phyloP scores from a whole-genome alignment of 192 early-diverging fungal species.

The Funneliformis mosseae region DNA sequence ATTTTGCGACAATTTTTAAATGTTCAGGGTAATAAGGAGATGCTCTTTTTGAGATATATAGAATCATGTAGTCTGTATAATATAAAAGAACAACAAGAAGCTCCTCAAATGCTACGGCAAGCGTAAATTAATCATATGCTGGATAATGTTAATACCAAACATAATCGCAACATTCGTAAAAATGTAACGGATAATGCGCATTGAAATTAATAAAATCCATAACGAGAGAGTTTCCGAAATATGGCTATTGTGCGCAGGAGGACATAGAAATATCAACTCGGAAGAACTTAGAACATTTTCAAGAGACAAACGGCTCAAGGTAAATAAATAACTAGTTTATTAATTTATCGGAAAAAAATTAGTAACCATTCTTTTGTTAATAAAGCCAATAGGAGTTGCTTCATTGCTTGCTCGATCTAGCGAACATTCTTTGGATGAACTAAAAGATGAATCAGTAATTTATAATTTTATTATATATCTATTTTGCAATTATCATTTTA shows the following conservation, averaged over 20 bases:
- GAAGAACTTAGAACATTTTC: background rate
- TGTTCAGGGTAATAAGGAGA: background rate
- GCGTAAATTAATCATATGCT: background rate
- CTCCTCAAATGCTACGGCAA: background rate
- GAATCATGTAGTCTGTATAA: background rate
- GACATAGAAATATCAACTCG: background rate
- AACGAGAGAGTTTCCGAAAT: background rate
- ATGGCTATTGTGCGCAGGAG: background rate
- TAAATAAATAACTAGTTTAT: background rate
- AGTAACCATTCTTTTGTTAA: background rate
- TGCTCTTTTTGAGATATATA: conserved; percentile 6
- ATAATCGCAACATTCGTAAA: too few species aligned
- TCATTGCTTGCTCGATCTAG: background rate
- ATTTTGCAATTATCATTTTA: background rate
- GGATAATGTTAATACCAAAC: too few species aligned
- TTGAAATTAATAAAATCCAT: background rate
- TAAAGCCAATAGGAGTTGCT: conserved; percentile 13
- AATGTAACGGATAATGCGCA: too few species aligned
- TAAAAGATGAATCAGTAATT: background rate
- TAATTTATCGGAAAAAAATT: too few species aligned
- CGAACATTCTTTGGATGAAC: background rate
- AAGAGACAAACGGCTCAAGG: background rate
- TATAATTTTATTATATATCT: too few species aligned
- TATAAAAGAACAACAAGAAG: background rate
- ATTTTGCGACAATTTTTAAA: background rate